Percentiles rank a stretch among this genome's conserved stretches.
Conservation (phyloP, 768 basidiomycete genomes). For the Russula sp. region DNA sequence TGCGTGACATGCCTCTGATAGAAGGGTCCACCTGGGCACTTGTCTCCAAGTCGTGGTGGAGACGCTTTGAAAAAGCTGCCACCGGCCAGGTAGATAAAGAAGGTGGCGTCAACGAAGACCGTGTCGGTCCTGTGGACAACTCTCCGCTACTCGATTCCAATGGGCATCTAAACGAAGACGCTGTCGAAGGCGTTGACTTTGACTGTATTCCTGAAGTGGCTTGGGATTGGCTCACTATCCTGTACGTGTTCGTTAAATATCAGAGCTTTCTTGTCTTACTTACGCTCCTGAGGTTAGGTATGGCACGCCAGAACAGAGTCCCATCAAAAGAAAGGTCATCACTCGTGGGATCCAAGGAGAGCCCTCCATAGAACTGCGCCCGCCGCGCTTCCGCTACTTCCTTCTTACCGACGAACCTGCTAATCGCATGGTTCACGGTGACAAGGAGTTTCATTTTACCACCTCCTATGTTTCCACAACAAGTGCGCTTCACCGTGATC, state of each 20-base stretch:
- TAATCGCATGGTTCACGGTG: slow-evolving; percentile 34
- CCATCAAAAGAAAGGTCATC: slow-evolving; percentile 67
- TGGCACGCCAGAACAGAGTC: slow-evolving; percentile 50
- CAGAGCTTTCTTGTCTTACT: slow-evolving; percentile 3
- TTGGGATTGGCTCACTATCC: slow-evolving; percentile 64
- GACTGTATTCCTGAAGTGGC: slow-evolving; percentile 71
- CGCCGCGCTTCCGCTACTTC: slow-evolving; percentile 60
- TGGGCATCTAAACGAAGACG: slow-evolving; percentile 45
- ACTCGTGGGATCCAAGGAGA: slow-evolving; percentile 51
- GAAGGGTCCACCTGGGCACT: slow-evolving; percentile 79
- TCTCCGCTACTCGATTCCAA: slow-evolving; percentile 55
- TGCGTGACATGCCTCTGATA: slow-evolving; percentile 49
- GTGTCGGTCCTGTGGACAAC: slow-evolving; percentile 77
- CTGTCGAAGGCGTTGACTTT: slow-evolving; percentile 64
- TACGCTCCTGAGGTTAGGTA: slow-evolving; percentile 54
- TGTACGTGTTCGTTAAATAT: slow-evolving; percentile 49
- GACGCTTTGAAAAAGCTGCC: slow-evolving; percentile 71
- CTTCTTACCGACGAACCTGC: slow-evolving; percentile 38
- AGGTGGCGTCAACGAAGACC: slow-evolving; percentile 55
- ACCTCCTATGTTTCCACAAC: slow-evolving; percentile 55
- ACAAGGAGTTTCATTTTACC: slow-evolving; percentile 39
- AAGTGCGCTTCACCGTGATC: slow-evolving; percentile 37
- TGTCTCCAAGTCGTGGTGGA: slow-evolving; percentile 68
- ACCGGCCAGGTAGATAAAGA: slow-evolving; percentile 67
- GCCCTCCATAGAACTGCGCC: slow-evolving; percentile 66